phyloP scores from a whole-genome alignment of 2,329 filamentous ascomycete genomes.

The Niveomyces coronatus region DNA sequence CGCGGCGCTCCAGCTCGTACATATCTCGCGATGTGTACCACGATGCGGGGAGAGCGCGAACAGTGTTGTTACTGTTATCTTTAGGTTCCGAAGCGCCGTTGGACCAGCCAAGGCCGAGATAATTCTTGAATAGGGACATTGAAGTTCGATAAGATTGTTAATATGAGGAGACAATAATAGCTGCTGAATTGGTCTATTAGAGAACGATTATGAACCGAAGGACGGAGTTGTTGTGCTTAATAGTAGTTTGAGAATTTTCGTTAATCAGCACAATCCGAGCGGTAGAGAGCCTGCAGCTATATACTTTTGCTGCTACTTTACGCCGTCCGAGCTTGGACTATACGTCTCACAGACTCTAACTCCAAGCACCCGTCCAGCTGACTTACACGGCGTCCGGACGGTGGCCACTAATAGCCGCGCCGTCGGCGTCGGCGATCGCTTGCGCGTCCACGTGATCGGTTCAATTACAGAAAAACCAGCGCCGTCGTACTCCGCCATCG shows the following conservation, averaged over 20 bases:
- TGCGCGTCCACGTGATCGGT: constrained; percentile 10
- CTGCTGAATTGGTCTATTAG: neutral
- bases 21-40: constrained; percentile 37
- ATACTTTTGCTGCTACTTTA: neutral
- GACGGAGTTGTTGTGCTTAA: too few species aligned
- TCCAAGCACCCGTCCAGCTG: constrained; percentile 5
- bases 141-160: neutral
- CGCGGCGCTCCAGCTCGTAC: constrained; percentile 39
- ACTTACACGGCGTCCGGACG: constrained; percentile 8
- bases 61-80: constrained; percentile 7
- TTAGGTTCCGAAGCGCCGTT: constrained; percentile 9
- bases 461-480: too few species aligned
- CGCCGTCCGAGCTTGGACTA: too few species aligned
- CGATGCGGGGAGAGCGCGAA: constrained; percentile 29
- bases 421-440: constrained; percentile 6
- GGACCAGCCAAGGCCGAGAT: constrained; percentile 7
- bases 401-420: constrained; percentile 5
- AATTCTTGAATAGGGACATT: constrained; percentile 8
- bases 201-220: neutral
- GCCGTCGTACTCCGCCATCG: too few species aligned
- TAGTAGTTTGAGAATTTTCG: too few species aligned
- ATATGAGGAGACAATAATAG: neutral
- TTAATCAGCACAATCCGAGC: neutral
- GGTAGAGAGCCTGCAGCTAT: neutral
- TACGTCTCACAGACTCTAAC: neutral